Base-by-base conservation (phyloP, 2,329 filamentous ascomycete genomes). In the Ophiobolus disseminans region DNA sequence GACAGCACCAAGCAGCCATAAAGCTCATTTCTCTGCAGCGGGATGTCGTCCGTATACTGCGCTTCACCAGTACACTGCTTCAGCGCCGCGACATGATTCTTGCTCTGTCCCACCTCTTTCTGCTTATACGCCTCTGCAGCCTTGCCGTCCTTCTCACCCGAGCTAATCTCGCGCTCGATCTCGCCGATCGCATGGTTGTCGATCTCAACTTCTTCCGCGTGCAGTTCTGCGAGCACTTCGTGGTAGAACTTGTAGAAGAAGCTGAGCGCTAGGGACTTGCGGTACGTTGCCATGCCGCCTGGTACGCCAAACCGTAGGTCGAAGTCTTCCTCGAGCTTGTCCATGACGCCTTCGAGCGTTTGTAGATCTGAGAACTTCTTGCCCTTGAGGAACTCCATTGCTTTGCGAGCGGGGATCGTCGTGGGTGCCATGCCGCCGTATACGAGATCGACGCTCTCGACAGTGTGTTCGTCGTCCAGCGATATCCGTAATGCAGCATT, bases 181-280 rank as follows among this genome's bases (percentile, higher is more conserved):
- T 97, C 94, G 2, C 84, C 82, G 30, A 95, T 82, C 1, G 87
- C 91, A 57, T 96, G 86, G 34, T 80, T 78, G 65, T 97, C 92
- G 36, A 86, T 62, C 19, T 82, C 78, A 5, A 55, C 67, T 26
- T 77, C 73, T 30, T 78, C 76, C 25, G 78, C 79, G 16, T 80
- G 76, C 1, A 95, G 70, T 21, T 81, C 80, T 0, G 84, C 80
- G 32, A 97, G 79, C 0, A 93, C 82, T 53, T 97, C 93, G 65
- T 97, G 90, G 68, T 96, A 97, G 74, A 97, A 99, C 30, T 91
- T 87, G 74, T 97, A 97, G 75, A 97, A 97, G 80, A 99, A 96
- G 2, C 92, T 87, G 42, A 97, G 78, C 0, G 94, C 93, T 7
- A 99, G 78, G 1, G 91, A 90, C 70, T 94, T 96, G 21, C 94